A percentile compares a stretch with the other conserved stretches of the same genome.
Conservation (phyloP, 106 monocot genomes). For the Dioscorea alata region DNA sequence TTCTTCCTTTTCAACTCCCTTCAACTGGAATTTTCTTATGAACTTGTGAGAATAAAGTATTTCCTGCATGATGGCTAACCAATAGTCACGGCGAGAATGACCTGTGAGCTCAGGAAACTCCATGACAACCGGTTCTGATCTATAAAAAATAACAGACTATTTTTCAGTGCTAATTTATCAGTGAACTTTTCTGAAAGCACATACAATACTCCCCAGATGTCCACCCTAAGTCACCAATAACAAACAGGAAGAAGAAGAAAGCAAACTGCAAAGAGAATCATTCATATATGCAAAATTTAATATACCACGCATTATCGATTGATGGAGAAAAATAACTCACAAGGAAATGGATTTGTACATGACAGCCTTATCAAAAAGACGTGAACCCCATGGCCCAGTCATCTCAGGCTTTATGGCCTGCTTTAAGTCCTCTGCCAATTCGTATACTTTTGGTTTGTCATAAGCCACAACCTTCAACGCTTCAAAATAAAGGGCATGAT, state of each 20-base stretch:
- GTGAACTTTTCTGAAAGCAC: no score
- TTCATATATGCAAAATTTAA: no score
- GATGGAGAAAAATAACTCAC: slow-evolving; percentile 41
- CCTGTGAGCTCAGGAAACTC: slow-evolving; percentile 96
- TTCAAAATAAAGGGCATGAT: slow-evolving; percentile 96
- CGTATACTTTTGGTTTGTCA: slow-evolving; percentile 89
- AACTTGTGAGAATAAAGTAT: slow-evolving; percentile 72
- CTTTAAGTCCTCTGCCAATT: slow-evolving; percentile 87
- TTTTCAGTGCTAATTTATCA: no score
- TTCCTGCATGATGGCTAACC: slow-evolving; percentile 83
- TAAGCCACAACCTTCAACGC: slow-evolving; percentile 66
- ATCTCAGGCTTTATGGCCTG: slow-evolving; percentile 84
- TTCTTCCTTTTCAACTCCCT: slow-evolving; percentile 70
- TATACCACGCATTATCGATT: background rate
- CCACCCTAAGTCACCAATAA: no score
- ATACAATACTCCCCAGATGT: no score
- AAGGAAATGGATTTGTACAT: slow-evolving; percentile 74
- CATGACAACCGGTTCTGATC: slow-evolving; percentile 75
- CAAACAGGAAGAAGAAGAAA: no score
- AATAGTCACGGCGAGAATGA: slow-evolving; percentile 91
- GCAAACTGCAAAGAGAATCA: no score
- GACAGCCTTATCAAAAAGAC: slow-evolving; percentile 95
- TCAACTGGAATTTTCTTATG: slow-evolving; percentile 61
- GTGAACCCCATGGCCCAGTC: slow-evolving; percentile 97
- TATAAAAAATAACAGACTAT: slow-evolving; percentile 21